A percentile compares a stretch with the other conserved stretches of the same genome.
These are phyloP conservation scores for Fusarium sp. DNA, from an alignment of 2,329 filamentous ascomycete genomes.

Conservation along the genomic window DNA sequence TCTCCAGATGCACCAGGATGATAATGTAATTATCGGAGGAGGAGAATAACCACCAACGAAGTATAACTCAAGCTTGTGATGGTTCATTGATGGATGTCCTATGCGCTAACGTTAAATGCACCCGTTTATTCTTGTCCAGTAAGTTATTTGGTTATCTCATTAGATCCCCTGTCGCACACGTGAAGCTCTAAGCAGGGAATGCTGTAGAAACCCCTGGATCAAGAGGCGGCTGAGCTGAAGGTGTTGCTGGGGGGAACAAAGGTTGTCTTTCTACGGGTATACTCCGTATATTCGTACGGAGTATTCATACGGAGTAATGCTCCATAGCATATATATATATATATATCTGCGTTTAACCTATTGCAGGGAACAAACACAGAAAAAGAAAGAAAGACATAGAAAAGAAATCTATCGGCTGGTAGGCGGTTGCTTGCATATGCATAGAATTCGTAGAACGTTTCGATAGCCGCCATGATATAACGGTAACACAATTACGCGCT, in stretches of 20 bases:
- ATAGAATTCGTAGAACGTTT: constrained; percentile 28
- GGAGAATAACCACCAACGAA: constrained; percentile 14
- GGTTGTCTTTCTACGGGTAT: neutral
- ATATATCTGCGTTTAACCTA: neutral
- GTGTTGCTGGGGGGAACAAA: constrained; percentile 20
- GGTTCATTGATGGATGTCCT: constrained; percentile 6
- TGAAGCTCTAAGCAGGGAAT: constrained; percentile 29
- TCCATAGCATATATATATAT: neutral
- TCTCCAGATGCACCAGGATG: neutral
- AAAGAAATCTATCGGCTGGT: neutral
- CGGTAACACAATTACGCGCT: constrained; percentile 23
- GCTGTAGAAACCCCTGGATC: constrained; percentile 9
- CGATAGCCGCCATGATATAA: constrained; percentile 32
- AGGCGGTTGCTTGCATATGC: constrained; percentile 32
- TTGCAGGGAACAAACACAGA: neutral
- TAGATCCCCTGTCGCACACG: constrained; percentile 25
- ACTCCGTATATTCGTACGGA: neutral
- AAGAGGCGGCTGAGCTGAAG: constrained; percentile 25
- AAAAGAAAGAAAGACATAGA: neutral
- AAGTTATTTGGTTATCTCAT: constrained; percentile 1
- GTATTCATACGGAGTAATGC: neutral
- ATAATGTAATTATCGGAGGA: neutral
- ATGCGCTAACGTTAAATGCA: constrained; percentile 9
- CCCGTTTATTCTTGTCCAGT: constrained; percentile 2
- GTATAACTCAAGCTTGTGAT: constrained; percentile 7